Evolutionary conservation across 2,329 filamentous ascomycete species (phyloP).

Genomic region (Colletotrichum tropicale): DNA sequence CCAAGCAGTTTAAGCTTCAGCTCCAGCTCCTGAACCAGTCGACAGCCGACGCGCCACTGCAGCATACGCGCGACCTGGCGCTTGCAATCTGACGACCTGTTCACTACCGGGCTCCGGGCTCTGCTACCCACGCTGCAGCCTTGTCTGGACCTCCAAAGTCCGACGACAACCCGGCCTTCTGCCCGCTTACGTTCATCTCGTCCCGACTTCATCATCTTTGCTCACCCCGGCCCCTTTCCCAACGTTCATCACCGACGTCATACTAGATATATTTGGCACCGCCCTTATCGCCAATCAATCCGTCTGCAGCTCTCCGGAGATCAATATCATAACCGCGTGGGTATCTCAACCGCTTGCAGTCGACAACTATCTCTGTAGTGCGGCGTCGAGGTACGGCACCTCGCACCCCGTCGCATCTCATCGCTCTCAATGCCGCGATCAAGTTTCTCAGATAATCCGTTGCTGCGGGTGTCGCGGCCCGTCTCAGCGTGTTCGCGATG

Average conservation of each 20-base stretch:
- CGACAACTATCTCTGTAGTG: not conserved
- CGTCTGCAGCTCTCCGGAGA: not conserved
- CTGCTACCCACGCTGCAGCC: not conserved
- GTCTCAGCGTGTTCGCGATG: conserved; percentile 83
- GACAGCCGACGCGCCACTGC: not conserved
- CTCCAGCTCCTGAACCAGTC: not conserved
- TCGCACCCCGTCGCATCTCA: not conserved
- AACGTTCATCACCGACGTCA: not conserved
- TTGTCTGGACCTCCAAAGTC: not conserved
- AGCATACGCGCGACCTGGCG: conserved; percentile 4
- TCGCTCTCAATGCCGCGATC: conserved; percentile 44
- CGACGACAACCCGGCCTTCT: not conserved
- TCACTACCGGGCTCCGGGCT: not conserved
- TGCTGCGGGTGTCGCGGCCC: conserved; percentile 76
- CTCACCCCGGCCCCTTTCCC: not conserved
- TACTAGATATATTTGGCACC: not conserved
- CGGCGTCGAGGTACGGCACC: conserved; percentile 5
- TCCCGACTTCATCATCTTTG: not conserved
- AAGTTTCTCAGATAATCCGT: conserved; percentile 59
- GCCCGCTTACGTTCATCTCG: not conserved
- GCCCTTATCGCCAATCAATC: not conserved
- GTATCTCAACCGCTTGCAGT: not conserved
- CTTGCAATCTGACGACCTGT: not conserved
- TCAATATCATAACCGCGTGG: not conserved
- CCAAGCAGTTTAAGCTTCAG: not conserved